A percentile compares a stretch with the other conserved stretches of the same genome.
phyloP scores from a whole-genome alignment of 208 protist species.

The Acanthamoeba divionensis region DNA sequence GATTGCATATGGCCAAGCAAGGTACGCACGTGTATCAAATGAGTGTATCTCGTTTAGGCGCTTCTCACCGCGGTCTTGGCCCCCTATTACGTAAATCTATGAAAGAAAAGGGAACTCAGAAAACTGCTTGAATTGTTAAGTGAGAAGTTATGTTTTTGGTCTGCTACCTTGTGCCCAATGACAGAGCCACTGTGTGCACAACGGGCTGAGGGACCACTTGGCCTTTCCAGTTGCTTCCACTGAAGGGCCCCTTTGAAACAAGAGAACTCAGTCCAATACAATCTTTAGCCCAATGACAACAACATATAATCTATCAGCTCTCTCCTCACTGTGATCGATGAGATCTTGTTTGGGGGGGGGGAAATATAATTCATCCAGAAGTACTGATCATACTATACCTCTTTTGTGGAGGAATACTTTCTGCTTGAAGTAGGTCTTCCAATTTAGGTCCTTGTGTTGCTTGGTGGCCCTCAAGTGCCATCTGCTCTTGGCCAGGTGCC shows the following conservation, averaged over 20 bases:
- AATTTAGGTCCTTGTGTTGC: not conserved
- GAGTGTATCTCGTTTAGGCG: not conserved
- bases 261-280: not conserved
- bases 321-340: not conserved
- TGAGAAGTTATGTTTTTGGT: no score
- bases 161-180: not conserved
- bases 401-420: not conserved
- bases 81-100: constrained; percentile 24
- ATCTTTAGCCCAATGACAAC: not conserved
- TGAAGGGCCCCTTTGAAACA: not conserved
- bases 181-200: constrained; percentile 30
- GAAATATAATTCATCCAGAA: no score
- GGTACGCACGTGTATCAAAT: not conserved
- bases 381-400: no score
- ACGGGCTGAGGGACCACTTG: not conserved
- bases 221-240: not conserved
- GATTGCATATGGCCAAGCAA: not conserved
- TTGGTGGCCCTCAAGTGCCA: not conserved
- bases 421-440: constrained; percentile 7
- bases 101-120: no score
- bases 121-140: no score
- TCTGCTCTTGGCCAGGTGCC: not conserved
- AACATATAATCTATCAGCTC: not conserved
- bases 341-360: not conserved
- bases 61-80: not conserved